Evolutionary conservation across 1,139 yeast genomes (phyloP), one percentile per base, ranked within the genome.

Genomic region (Pichia sp.): DNA sequence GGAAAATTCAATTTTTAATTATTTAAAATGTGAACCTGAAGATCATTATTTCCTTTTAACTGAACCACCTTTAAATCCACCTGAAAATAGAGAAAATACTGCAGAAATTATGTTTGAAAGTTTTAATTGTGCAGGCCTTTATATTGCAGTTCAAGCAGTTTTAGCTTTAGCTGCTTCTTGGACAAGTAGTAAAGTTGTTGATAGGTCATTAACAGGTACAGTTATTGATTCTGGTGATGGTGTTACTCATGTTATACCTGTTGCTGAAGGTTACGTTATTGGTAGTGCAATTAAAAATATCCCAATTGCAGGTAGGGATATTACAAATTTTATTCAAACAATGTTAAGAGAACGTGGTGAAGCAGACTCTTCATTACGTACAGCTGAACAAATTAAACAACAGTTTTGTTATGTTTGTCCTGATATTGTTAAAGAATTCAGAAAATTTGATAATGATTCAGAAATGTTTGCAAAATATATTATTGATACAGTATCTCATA

Each of bases 21-120:
- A 92, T 66, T 76, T 92, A 61, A 81, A 97, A 68, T 89, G 97
- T 66, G 98, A 92, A 68, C 99, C 99, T 7, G 99, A 92, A 67
- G 99, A 92, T 68, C 99, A 92, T 64, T 88, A 88, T 67, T 92
- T 92, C 68, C 74, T 92, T 53, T 72, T 92, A 59, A 92, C 99
- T 46, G 99, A 92, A 70, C 99, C 99, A 18, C 99, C 99, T 33
- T 78, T 94, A 61, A 94, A 94, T 64, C 97, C 99, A 25, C 97
- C 98, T 4, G 98, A 94, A 70, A 94, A 94, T 69, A 83, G 99
- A 71, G 98, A 94, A 68, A 87, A 87, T 66, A 89, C 96, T 3
- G 99, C 98, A 8, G 98, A 92, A 67, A 92, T 92, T 64, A 92
- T 92, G 95, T 92, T 92, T 71, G 99, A 92, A 70, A 83, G 96